Percentiles rank a stretch among this genome's conserved stretches.
These are phyloP conservation scores for Epithele typhae DNA, from an alignment of 768 basidiomycete genomes.

Conservation along the genomic window DNA sequence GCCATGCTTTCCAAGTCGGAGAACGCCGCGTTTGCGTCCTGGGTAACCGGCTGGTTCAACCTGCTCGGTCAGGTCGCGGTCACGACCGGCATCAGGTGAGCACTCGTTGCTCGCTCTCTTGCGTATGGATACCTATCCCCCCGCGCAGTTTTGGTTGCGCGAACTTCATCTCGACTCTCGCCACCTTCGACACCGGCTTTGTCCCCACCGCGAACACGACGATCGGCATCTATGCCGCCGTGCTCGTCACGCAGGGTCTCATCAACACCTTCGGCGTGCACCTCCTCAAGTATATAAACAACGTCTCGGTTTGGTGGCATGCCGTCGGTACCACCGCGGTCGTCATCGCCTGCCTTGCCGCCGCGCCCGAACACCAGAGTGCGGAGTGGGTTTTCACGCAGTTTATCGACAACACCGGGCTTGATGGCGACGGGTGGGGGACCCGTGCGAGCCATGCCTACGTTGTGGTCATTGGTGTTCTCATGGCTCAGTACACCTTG, in stretches of 20 bases:
- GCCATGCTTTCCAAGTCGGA: constrained; percentile 61
- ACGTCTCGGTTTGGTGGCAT: constrained; percentile 72
- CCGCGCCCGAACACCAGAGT: constrained; percentile 67
- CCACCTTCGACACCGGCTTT: constrained; percentile 56
- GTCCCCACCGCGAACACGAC: constrained; percentile 53
- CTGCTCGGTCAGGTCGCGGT: constrained; percentile 73
- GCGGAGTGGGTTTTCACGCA: constrained; percentile 65
- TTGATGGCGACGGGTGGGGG: constrained; percentile 53
- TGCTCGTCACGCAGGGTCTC: constrained; percentile 62
- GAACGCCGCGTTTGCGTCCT: constrained; percentile 62
- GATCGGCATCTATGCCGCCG: constrained; percentile 66
- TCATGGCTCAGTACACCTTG: constrained; percentile 76
- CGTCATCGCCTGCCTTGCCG: constrained; percentile 64
- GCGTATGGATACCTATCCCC: neutral
- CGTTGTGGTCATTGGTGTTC: constrained; percentile 65
- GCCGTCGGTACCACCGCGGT: constrained; percentile 64
- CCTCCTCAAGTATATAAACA: constrained; percentile 63
- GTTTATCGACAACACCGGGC: constrained; percentile 68
- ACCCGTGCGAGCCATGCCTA: constrained; percentile 64
- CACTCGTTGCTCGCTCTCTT: neutral
- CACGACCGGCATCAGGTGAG: constrained; percentile 65
- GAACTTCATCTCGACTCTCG: constrained; percentile 61
- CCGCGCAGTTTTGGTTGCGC: constrained; percentile 55
- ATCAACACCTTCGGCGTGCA: constrained; percentile 76
- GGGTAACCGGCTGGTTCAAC: constrained; percentile 77